Conservation (phyloP, 1,284 basidiomycete species). For the Ustilago trichophora region DNA sequence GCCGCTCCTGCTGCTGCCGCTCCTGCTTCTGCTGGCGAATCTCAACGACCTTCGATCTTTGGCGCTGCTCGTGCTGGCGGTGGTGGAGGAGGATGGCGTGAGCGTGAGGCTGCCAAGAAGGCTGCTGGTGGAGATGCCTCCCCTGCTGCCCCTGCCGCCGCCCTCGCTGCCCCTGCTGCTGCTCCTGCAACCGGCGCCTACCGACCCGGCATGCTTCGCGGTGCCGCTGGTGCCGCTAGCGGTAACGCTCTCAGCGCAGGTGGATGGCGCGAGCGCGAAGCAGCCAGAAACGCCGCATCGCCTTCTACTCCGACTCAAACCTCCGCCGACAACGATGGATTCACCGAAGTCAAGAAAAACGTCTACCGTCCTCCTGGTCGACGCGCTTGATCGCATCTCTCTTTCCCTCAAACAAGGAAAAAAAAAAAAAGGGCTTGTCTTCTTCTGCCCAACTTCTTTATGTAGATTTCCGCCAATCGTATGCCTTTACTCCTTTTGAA, state of each 20-base stretch:
- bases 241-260: too few species aligned
- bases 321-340: constrained; percentile 41
- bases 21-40: constrained; percentile 20
- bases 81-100: constrained; percentile 27
- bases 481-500: too few species aligned
- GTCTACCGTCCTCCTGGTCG: constrained; percentile 44
- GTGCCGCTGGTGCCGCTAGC: constrained; percentile 14
- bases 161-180: constrained; percentile 12
- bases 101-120: constrained; percentile 24
- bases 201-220: constrained; percentile 42
- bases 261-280: constrained; percentile 46
- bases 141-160: constrained; percentile 13
- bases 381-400: constrained; percentile 13
- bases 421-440: too few species aligned
- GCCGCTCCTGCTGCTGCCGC: constrained; percentile 11
- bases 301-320: constrained; percentile 20
- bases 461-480: too few species aligned
- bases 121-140: constrained; percentile 22
- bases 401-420: not conserved
- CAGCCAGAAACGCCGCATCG: constrained; percentile 43
- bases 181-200: constrained; percentile 26
- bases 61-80: constrained; percentile 28
- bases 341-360: constrained; percentile 50
- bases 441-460: too few species aligned
- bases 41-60: constrained; percentile 36